phyloP scores from a whole-genome alignment of 2,329 filamentous ascomycete genomes.

The Didymella glomerata region DNA sequence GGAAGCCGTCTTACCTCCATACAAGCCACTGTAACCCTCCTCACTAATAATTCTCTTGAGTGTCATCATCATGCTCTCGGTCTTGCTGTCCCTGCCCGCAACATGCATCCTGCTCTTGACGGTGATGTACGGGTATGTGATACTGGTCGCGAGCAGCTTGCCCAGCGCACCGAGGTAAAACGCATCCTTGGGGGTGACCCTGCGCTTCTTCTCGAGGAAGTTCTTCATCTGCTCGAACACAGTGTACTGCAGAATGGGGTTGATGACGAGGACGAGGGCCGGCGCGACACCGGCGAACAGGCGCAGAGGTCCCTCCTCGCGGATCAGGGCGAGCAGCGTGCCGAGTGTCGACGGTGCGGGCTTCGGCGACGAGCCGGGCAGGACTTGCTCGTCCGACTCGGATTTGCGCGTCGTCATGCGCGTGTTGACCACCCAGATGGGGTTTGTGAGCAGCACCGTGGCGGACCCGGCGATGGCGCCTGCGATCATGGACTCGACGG shows the following conservation, averaged over 20 bases:
- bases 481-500: constrained; percentile 91
- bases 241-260: constrained; percentile 98
- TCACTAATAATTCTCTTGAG: constrained; percentile 82
- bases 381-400: constrained; percentile 53
- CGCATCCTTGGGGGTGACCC: constrained; percentile 83
- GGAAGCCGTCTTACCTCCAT: constrained; percentile 73
- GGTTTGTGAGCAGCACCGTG: constrained; percentile 95
- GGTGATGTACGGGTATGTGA: constrained; percentile 98
- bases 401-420: constrained; percentile 91
- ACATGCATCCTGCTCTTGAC: constrained; percentile 99
- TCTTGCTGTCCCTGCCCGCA: constrained; percentile 75
- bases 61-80: constrained; percentile 80
- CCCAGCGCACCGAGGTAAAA: constrained; percentile 92
- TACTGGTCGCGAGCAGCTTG: constrained; percentile 90
- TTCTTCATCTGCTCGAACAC: constrained; percentile 99
- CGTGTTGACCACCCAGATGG: constrained; percentile 99
- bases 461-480: constrained; percentile 92
- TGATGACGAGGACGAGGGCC: constrained; percentile 92
- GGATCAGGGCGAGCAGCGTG: constrained; percentile 81
- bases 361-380: constrained; percentile 59
- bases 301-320: constrained; percentile 82
- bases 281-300: constrained; percentile 94
- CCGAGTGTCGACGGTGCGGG: constrained; percentile 74
- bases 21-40: constrained; percentile 90
- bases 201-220: constrained; percentile 75